Evolutionary conservation across 139 green algal species (phyloP), one percentile per base, ranked within the genome.

Genomic region (Haematococcus sp.): DNA sequence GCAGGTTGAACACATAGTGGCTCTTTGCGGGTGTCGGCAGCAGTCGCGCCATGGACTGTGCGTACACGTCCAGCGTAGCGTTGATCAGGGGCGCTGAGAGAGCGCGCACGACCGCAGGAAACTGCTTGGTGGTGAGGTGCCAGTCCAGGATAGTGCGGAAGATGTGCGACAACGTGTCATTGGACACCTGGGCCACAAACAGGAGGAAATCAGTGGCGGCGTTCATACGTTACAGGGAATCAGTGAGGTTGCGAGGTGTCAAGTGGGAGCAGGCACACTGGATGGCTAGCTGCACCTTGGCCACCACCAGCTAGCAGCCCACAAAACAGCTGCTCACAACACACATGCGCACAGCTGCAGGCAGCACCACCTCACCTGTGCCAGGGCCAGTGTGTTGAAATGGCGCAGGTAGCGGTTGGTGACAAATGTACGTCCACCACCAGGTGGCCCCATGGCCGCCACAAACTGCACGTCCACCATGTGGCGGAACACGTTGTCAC

Each of bases 1-100:
- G 76, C 74, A 93, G 79, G 83, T 94, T 94, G 87, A 94, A 94
- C 19, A 90, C 85, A 80, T 94, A 94, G 81, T 94, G 89, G 56
- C 76, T 88, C 78, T 94, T 94, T 25, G 78, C 83, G 28, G 90
- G 90, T 19, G 90, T 94, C 15, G 90, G 90, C 55, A 93, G 85
- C 56, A 94, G 87, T 76, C 88, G 86, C 17, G 71, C 58, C 52
- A 88, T 88, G 30, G 83, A 82, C 30, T 93, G 19, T 83, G 88
- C 49, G 82, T 94, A 94, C 20, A 94, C 74, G 30, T 85, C 79
- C 46, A 94, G 75, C 25, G 89, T 94, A 23, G 84, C 88, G 4
- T 22, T 9, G 33, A 79, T 79, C 30, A 79, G 9, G 31, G 31
- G 17, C 27, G 74, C 73, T 58, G 60, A 79, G 30, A 25, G 15